Conservation (phyloP, 2,329 filamentous ascomycete genomes). For the Monosporascus sp. region DNA sequence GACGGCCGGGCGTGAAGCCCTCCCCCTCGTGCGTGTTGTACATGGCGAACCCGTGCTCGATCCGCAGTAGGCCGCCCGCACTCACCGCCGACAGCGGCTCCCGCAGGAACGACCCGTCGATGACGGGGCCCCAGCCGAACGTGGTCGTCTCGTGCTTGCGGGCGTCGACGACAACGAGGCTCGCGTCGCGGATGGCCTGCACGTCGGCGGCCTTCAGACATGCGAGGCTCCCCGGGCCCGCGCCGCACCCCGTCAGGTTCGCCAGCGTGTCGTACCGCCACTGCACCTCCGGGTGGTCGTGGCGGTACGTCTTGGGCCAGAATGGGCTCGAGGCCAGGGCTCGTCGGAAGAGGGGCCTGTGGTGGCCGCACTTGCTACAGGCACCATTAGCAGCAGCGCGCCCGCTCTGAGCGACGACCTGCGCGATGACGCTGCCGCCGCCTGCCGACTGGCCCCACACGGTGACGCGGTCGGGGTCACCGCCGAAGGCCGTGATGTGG, state of each 20-base stretch:
- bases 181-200: constrained; percentile 48
- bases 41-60: constrained; percentile 44
- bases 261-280: constrained; percentile 43
- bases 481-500: constrained; percentile 44
- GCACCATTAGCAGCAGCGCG: constrained; percentile 28
- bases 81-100: constrained; percentile 41
- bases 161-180: constrained; percentile 39
- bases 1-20: constrained; percentile 51
- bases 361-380: constrained; percentile 1
- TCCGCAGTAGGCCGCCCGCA: constrained; percentile 22
- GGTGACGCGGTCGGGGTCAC: constrained; percentile 41
- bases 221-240: constrained; percentile 37
- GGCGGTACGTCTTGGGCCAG: constrained; percentile 54
- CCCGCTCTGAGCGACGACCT: constrained; percentile 37
- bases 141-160: constrained; percentile 50
- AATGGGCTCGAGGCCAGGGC: constrained; percentile 48
- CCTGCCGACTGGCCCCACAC: constrained; percentile 54
- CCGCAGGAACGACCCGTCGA: constrained; percentile 49
- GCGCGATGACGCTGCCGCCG: constrained; percentile 47
- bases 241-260: constrained; percentile 43
- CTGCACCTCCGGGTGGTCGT: constrained; percentile 46
- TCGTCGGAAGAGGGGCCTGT: constrained; percentile 41
- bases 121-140: constrained; percentile 57
- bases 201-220: constrained; percentile 52
- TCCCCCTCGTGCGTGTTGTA: constrained; percentile 61